These are phyloP conservation scores for Xylariales sp. DNA, from an alignment of 2,329 filamentous ascomycete species.

Conservation along the genomic window DNA sequence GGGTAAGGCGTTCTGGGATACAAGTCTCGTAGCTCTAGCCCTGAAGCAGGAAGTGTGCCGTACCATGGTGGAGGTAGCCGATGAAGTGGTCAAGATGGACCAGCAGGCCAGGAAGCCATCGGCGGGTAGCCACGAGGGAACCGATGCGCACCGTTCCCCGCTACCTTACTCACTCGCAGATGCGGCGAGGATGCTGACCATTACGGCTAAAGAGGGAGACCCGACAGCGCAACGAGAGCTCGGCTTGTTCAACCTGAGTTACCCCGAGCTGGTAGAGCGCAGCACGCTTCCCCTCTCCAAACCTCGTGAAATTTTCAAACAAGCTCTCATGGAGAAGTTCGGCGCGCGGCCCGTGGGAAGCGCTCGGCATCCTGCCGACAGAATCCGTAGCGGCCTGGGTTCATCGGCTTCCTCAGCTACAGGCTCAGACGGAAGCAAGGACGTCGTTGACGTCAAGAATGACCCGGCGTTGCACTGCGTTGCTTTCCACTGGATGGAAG, in stretches of 20 bases:
- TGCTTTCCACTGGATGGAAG: conserved; percentile 96
- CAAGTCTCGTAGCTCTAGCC: conserved; percentile 79
- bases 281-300: conserved; percentile 80
- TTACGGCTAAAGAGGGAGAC: conserved; percentile 89
- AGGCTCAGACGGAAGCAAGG: conserved; percentile 26
- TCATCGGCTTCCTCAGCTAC: conserved; percentile 16
- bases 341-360: conserved; percentile 34
- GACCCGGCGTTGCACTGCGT: conserved; percentile 90
- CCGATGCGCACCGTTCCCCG: conserved; percentile 42
- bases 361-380: conserved; percentile 23
- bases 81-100: conserved; percentile 64
- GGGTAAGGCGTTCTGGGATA: conserved; percentile 84
- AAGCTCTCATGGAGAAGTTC: conserved; percentile 72
- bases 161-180: conserved; percentile 67
- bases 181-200: conserved; percentile 84
- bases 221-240: conserved; percentile 88
- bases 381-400: conserved; percentile 21
- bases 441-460: conserved; percentile 56
- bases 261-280: conserved; percentile 77
- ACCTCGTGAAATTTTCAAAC: conserved; percentile 86
- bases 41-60: conserved; percentile 84
- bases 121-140: conserved; percentile 27
- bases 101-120: conserved; percentile 55
- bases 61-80: conserved; percentile 74
- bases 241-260: conserved; percentile 87